Evolutionary conservation across 2,329 filamentous ascomycete species (phyloP), one percentile per base, ranked within the genome.

Genomic region (Colletotrichum sp.): DNA sequence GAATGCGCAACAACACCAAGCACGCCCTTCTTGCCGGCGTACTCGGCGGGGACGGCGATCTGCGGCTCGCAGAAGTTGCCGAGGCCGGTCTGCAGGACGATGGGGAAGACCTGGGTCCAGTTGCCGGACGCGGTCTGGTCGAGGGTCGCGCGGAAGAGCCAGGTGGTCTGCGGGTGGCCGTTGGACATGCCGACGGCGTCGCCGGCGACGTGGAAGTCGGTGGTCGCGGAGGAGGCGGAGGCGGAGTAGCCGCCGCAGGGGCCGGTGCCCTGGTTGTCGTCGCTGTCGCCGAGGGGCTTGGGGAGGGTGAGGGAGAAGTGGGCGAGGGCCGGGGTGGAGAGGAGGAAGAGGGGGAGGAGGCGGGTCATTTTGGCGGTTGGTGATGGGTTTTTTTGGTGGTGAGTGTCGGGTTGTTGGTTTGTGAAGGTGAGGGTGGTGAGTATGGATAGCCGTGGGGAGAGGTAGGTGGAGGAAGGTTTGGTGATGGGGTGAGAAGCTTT

Each of bases 111-210:
- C 80, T 91, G 84, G 30, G 89, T 88, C 91, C 91, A 93, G 80
- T 88, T 88, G 25, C 84, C 83, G 61, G 81, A 80, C 59, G 86
- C 88, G 13, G 85, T 85, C 64, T 84, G 79, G 79, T 91, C 90
- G 25, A 88, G 84, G 15, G 90, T 92, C 77, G 87, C 89, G 77
- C 91, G 90, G 85, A 91, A 90, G 19, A 93, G 86, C 88, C 88
- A 92, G 71, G 85, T 90, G 78, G 86, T 84, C 80, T 90, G 86
- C 5, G 89, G 85, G 80, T 93, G 91, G 5, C 86, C 87, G 9
- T 88, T 85, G 9, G 82, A 83, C 66, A 89, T 80, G 75, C 86
- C 85, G 39, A 92, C 84, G 72, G 88, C 84, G 78, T 92, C 89
- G 78, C 91, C 90, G 78, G 84, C 90, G 75, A 92, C 89, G 80